These are phyloP conservation scores for Didymella exigua DNA, from an alignment of 2,329 filamentous ascomycete species.

Conservation along the genomic window DNA sequence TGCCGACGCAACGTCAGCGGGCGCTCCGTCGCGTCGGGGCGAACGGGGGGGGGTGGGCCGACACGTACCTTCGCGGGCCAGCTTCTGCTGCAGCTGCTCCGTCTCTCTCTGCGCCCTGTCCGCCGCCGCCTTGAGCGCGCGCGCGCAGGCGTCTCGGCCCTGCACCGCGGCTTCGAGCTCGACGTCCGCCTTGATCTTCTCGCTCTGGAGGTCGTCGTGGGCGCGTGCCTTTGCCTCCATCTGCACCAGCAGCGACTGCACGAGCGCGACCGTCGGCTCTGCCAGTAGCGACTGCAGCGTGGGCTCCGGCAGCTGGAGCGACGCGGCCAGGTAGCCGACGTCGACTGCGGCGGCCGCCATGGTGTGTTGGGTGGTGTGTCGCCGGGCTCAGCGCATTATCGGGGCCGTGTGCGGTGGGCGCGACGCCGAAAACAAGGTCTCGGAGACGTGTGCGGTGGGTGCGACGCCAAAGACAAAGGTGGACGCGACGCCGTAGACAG, in stretches of 20 bases:
- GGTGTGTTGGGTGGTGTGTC: constrained; percentile 28
- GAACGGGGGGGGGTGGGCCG: no score
- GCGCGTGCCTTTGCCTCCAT: constrained; percentile 81
- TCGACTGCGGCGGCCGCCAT: constrained; percentile 71
- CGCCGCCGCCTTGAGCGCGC: constrained; percentile 78
- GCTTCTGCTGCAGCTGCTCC: constrained; percentile 77
- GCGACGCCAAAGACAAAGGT: constrained; percentile 19
- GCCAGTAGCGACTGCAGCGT: constrained; percentile 66
- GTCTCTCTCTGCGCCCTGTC: constrained; percentile 85
- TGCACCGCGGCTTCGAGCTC: constrained; percentile 91
- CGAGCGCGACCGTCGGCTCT: constrained; percentile 77
- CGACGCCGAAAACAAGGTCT: constrained; percentile 24
- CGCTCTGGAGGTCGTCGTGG: constrained; percentile 78
- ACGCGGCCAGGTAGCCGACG: constrained; percentile 73
- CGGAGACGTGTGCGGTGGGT: constrained; percentile 1
- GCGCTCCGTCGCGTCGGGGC: no score
- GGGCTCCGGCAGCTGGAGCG: constrained; percentile 70
- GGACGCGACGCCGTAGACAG: no score
- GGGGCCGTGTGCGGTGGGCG: not conserved
- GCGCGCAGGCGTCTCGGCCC: constrained; percentile 79
- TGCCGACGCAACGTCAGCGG: constrained; percentile 45
- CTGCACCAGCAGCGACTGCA: constrained; percentile 74
- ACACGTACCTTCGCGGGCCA: constrained; percentile 77
- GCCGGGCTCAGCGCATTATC: constrained; percentile 34
- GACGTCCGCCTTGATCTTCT: constrained; percentile 88